phyloP scores from a whole-genome alignment of 768 basidiomycete species.

The Pulveroboletus sp. region DNA sequence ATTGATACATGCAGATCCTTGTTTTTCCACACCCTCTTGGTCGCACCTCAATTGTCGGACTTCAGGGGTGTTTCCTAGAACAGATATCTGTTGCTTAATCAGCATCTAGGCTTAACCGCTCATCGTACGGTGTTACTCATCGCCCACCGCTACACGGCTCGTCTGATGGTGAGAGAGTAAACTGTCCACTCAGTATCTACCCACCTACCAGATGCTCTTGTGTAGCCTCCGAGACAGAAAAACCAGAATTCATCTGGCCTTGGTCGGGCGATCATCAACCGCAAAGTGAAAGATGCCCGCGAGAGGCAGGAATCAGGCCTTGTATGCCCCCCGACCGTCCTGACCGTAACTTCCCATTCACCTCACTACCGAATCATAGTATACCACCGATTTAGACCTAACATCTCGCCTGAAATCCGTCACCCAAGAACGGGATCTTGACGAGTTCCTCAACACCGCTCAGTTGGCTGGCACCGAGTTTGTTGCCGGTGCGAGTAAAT shows the following conservation, averaged over 20 bases:
- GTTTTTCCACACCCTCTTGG: too few species aligned
- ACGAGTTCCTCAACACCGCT: conserved; percentile 93
- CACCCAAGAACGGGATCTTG: conserved; percentile 92
- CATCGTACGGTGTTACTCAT: neutral
- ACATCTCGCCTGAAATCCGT: conserved; percentile 77
- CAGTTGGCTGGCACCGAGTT: conserved; percentile 94
- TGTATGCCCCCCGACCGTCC: conserved; percentile 38
- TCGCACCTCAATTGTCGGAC: too few species aligned
- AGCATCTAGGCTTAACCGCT: conserved; percentile 3
- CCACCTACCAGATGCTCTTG: neutral
- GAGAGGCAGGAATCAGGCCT: conserved; percentile 47
- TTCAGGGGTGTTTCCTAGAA: conserved; percentile 12
- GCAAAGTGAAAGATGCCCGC: conserved; percentile 47
- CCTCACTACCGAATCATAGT: conserved; percentile 39
- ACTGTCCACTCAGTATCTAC: neutral
- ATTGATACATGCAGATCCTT: too few species aligned
- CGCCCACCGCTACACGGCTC: neutral
- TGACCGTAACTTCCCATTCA: neutral
- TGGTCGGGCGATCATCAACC: conserved; percentile 94
- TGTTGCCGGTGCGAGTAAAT: conserved; percentile 68
- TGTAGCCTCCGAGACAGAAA: conserved; percentile 53
- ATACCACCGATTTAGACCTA: conserved; percentile 67
- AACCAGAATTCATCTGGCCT: conserved; percentile 75
- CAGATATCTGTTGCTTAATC: conserved; percentile 12
- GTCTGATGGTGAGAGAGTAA: conserved; percentile 12